Evolutionary conservation across 176 grass and related monocot genomes (phyloP).

Genomic region (Ananas comosus): DNA sequence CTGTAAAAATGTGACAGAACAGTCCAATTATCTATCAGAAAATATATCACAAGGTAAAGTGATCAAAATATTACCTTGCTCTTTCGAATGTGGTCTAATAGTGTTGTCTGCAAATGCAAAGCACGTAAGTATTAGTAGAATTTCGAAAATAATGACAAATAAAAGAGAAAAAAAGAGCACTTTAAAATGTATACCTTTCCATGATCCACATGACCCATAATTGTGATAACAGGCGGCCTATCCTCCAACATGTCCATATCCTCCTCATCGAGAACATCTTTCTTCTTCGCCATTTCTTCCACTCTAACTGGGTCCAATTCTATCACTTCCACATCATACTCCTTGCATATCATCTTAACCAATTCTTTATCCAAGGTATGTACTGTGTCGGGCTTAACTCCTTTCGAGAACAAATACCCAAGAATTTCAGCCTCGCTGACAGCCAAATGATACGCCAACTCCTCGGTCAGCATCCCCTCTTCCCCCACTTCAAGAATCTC

Average conservation of each 20-base stretch:
- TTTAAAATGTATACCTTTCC: constrained; percentile 58
- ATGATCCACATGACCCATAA: constrained; percentile 99
- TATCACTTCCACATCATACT: constrained; percentile 91
- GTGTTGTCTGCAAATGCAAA: constrained; percentile 62
- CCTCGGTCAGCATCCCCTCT: constrained; percentile 75
- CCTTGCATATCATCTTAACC: constrained; percentile 94
- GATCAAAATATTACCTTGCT: constrained; percentile 66
- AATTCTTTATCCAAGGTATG: constrained; percentile 72
- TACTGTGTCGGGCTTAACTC: constrained; percentile 47
- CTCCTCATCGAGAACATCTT: constrained; percentile 76
- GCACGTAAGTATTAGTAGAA: neutral
- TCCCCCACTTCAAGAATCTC: constrained; percentile 95
- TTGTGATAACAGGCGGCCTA: constrained; percentile 93
- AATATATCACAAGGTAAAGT: constrained; percentile 5
- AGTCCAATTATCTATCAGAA: constrained; percentile 7
- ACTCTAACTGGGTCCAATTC: constrained; percentile 60
- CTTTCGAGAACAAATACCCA: constrained; percentile 48
- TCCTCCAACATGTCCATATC: constrained; percentile 76
- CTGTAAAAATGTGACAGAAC: neutral
- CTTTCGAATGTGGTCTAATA: constrained; percentile 88
- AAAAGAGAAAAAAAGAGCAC: constrained; percentile 3
- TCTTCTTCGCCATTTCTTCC: constrained; percentile 95
- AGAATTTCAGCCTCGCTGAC: constrained; percentile 60
- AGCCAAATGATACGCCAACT: constrained; percentile 77
- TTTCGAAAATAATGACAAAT: constrained; percentile 13